These are phyloP conservation scores for Cytospora mali DNA, from an alignment of 2,329 filamentous ascomycete species.

Conservation along the genomic window DNA sequence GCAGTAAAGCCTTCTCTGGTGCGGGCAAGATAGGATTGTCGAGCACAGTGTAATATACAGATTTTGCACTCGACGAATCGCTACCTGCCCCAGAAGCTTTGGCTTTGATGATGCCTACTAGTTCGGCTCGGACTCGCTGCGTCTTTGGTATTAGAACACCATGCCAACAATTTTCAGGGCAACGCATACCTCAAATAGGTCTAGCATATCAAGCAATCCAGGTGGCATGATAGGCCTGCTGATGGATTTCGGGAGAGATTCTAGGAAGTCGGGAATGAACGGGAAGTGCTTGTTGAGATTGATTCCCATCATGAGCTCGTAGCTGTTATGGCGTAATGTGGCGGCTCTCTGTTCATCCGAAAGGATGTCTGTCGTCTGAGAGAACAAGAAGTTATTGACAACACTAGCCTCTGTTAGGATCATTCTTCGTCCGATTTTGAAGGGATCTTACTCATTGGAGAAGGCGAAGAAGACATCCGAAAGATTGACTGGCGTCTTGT, in stretches of 20 bases:
- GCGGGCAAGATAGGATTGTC: slow-evolving; percentile 8
- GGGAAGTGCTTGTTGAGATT: slow-evolving; percentile 19
- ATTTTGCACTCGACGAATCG: slow-evolving; percentile 11
- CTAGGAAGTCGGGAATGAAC: slow-evolving; percentile 12
- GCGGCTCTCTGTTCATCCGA: slow-evolving; percentile 15
- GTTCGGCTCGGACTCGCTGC: slow-evolving; percentile 18
- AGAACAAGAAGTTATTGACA: slow-evolving; percentile 14
- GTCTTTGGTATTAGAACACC: slow-evolving; percentile 5
- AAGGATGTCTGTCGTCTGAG: slow-evolving; percentile 8
- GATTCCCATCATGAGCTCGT: slow-evolving; percentile 13
- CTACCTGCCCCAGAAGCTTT: slow-evolving; percentile 12
- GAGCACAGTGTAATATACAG: slow-evolving; percentile 16
- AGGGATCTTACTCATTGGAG: slow-evolving; percentile 14
- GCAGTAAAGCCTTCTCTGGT: slow-evolving; percentile 15
- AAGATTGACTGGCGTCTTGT: slow-evolving; percentile 15
- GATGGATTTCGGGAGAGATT: slow-evolving; percentile 15
- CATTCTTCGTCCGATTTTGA: slow-evolving; percentile 8
- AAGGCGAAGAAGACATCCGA: slow-evolving; percentile 17
- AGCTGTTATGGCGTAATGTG: slow-evolving; percentile 15
- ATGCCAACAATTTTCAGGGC: slow-evolving; percentile 2
- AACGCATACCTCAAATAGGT: slow-evolving; percentile 15
- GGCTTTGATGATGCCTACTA: slow-evolving; percentile 13
- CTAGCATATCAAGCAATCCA: slow-evolving; percentile 17
- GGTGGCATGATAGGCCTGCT: slow-evolving; percentile 19
- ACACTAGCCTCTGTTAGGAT: slow-evolving; percentile 11